Base-by-base conservation (phyloP, 116 monocot genomes). In the Cymodocea nodosa region DNA sequence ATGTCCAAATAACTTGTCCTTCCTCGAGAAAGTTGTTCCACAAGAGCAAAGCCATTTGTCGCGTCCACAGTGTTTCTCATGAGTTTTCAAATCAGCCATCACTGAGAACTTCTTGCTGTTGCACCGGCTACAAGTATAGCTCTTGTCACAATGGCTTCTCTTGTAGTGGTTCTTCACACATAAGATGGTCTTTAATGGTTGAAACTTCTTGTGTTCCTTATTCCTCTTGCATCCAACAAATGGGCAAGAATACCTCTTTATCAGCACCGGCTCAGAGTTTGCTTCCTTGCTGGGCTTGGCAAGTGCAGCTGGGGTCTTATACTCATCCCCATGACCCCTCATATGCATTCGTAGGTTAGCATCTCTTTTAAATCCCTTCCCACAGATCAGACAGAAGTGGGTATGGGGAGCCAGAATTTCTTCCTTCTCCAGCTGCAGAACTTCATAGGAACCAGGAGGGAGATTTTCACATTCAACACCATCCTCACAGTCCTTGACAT, bases 301-400 rank as follows among this genome's bases (percentile, higher is more conserved):
- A 20, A 93, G 82, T 0, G 93, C 85, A 23, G 83, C 88, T 2
- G 71, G 64, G 23, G 75, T 76, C 65, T 93, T 93, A 74, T 83
- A 93, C 83, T 93, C 93, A 23, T 93, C 89, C 8, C 93, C 93
- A 59, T 93, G 93, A 51, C 81, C 88, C 65, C 93, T 74, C 93
- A 89, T 93, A 64, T 93, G 89, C 89, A 93, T 93, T 69, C 93
- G 79, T 18, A 93, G 62, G 50, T 93, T 93, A 13, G 93, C 89
- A 63, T 85, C 93, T 15, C 93, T 70, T 79, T 89, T 88, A 69
- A 93, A 93, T 12, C 93, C 93, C 61, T 93, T 93, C 6, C 93
- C 83, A 56, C 93, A 93, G 0, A 93, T 78, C 39, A 62, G 35
- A 70, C 93, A 93, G 71, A 83, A 89, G 78, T 89, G 85, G 0